These are phyloP conservation scores for Euphorbia pulcherrima DNA, from an alignment of 345 rosid species.

Conservation along the genomic window DNA sequence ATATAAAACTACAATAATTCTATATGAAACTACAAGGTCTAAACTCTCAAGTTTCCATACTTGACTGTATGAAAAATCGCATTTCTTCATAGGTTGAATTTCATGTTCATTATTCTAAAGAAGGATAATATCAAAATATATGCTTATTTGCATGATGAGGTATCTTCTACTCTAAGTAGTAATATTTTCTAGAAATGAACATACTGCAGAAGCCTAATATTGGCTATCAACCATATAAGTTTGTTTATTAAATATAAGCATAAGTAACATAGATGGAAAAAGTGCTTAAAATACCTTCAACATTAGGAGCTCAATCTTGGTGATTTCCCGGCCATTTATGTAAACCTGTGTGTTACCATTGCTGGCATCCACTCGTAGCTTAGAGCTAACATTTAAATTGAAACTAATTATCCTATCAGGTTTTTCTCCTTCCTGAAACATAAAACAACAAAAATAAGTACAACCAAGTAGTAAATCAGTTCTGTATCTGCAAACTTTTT, in stretches of 20 bases:
- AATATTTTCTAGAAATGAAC: too few species aligned
- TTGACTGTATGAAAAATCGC: too few species aligned
- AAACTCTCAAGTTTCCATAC: not conserved
- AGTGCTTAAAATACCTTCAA: constrained; percentile 34
- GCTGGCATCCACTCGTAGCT: constrained; percentile 51
- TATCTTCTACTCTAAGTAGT: not conserved
- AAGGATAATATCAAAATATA: not conserved
- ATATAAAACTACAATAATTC: not conserved
- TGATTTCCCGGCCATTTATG: constrained; percentile 67
- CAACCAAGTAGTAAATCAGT: not conserved
- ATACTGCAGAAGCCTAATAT: not conserved
- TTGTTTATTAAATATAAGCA: not conserved
- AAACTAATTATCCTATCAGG: constrained; percentile 57
- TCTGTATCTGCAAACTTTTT: not conserved
- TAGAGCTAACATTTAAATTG: constrained; percentile 48
- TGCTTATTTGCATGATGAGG: not conserved
- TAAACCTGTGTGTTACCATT: constrained; percentile 54
- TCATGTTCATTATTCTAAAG: not conserved
- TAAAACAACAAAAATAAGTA: constrained; percentile 6
- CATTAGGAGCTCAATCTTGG: constrained; percentile 43
- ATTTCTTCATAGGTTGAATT: not conserved
- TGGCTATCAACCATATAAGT: too few species aligned
- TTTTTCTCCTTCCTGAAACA: constrained; percentile 59
- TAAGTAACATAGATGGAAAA: not conserved
- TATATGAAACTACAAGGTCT: not conserved